Percentiles rank a stretch among this genome's conserved stretches.
Evolutionary conservation across 2,329 filamentous ascomycete genomes (phyloP).

Genomic region (Fusarium multiceps): DNA sequence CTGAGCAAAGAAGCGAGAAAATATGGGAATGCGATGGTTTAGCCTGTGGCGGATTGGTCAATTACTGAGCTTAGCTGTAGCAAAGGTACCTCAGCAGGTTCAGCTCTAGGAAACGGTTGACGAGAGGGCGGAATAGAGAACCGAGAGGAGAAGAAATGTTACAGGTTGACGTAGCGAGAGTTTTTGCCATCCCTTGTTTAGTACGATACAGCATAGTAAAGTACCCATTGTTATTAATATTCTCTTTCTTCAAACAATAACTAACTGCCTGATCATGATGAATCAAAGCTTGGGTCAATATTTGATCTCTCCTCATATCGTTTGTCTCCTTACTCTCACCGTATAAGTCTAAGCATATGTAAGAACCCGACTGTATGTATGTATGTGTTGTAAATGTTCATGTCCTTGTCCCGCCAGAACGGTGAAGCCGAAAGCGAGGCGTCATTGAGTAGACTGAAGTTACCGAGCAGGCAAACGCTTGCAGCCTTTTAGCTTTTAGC

Average conservation of each 20-base stretch:
- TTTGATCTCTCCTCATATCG: neutral
- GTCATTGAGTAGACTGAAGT: neutral
- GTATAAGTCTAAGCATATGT: constrained; percentile 8
- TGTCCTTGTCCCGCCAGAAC: constrained; percentile 18
- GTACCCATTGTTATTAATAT: neutral
- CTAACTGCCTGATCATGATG: neutral
- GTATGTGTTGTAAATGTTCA: neutral
- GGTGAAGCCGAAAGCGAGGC: constrained; percentile 35
- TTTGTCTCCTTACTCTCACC: neutral
- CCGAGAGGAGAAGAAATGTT: constrained; percentile 26
- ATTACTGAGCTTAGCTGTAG: neutral
- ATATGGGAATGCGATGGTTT: constrained; percentile 26
- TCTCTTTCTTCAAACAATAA: neutral
- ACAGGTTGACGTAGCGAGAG: constrained; percentile 37
- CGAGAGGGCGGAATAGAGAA: constrained; percentile 37
- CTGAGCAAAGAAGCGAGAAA: constrained; percentile 36
- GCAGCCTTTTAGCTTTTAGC: constrained; percentile 1
- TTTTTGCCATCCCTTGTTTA: neutral
- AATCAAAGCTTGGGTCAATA: neutral
- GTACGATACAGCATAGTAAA: neutral
- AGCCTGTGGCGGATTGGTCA: constrained; percentile 10
- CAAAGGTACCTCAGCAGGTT: constrained; percentile 5
- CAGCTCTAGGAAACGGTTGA: neutral
- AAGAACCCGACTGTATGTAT: constrained; percentile 7
- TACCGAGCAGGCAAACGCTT: constrained; percentile 10